phyloP scores from a whole-genome alignment of 768 basidiomycete species.

The Auricularia heimuer region DNA sequence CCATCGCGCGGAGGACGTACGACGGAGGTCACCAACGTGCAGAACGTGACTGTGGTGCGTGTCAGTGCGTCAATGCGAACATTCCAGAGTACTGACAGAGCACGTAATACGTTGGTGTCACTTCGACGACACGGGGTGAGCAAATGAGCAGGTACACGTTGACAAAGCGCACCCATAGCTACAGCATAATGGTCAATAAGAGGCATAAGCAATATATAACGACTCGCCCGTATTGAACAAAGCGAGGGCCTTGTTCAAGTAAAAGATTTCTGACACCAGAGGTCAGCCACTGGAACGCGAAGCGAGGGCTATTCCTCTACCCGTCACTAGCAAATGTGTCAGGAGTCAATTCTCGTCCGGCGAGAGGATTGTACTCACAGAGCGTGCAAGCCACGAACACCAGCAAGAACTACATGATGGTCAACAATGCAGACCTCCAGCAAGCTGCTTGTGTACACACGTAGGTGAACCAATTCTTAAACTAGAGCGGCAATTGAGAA shows the following conservation, averaged over 20 bases:
- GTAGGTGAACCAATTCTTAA: conserved; percentile 34
- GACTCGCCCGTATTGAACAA: conserved; percentile 35
- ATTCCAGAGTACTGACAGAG: conserved; percentile 11
- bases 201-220: background rate
- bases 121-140: background rate
- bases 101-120: conserved; percentile 30
- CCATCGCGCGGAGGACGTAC: background rate
- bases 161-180: background rate
- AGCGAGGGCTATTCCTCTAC: no score
- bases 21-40: conserved; percentile 28
- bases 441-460: conserved; percentile 8
- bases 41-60: conserved; percentile 21
- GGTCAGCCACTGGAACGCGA: conserved; percentile 2
- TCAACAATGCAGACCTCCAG: background rate
- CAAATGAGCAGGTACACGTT: no score
- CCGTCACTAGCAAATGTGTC: no score
- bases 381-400: background rate
- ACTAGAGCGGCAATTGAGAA: conserved; percentile 6
- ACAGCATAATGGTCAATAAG: no score
- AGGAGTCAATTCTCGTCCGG: no score
- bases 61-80: background rate
- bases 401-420: background rate
- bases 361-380: no score
- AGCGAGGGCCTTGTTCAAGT: conserved; percentile 38
- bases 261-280: conserved; percentile 25